Conservation (phyloP, 371 early-diverging fungal species). For the Circinella umbellata region DNA sequence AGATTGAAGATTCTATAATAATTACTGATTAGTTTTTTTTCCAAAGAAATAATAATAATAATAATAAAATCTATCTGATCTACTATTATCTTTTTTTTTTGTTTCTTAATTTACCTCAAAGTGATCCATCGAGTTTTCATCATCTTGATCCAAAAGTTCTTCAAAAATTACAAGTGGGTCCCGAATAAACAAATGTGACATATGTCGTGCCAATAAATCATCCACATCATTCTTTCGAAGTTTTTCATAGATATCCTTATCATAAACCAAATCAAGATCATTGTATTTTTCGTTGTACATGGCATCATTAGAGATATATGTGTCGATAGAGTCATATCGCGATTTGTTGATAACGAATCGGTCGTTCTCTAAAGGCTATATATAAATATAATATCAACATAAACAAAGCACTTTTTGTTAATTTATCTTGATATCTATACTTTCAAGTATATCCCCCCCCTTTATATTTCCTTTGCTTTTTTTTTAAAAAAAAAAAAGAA, state of each 20-base stretch:
- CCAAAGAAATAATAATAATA: no score
- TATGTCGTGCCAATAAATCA: constrained; percentile 89
- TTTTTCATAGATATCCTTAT: constrained; percentile 76
- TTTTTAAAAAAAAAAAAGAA: neutral
- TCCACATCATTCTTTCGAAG: constrained; percentile 84
- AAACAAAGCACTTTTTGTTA: no score
- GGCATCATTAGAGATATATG: constrained; percentile 85
- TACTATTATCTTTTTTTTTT: neutral
- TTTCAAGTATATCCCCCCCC: no score
- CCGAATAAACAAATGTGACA: constrained; percentile 97
- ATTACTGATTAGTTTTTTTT: neutral
- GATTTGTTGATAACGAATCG: constrained; percentile 92
- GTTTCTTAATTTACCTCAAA: constrained; percentile 76
- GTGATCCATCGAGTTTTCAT: constrained; percentile 85
- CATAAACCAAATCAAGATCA: constrained; percentile 88
- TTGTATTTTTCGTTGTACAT: constrained; percentile 91
- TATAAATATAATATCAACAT: neutral
- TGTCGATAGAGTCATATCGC: constrained; percentile 96
- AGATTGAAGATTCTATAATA: constrained; percentile 90
- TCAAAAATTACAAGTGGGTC: constrained; percentile 97
- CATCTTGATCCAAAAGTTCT: constrained; percentile 90
- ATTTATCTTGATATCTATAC: no score
- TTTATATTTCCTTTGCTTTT: no score
- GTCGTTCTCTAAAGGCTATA: constrained; percentile 71
- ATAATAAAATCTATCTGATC: no score